A percentile compares a stretch with the other conserved stretches of the same genome.
Conservation (phyloP, 306 rosid species). For the Biancaea sappan region DNA sequence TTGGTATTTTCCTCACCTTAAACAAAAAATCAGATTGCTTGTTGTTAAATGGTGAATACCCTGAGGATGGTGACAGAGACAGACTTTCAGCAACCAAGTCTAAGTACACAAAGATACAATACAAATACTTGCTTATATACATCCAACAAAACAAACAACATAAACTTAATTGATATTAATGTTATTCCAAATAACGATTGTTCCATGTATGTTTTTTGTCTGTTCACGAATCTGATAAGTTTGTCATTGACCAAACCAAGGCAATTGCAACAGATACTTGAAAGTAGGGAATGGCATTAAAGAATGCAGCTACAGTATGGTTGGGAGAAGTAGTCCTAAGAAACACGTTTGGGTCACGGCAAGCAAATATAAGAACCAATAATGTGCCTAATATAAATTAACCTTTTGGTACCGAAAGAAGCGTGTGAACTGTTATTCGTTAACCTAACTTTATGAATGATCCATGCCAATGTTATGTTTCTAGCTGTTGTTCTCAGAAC, state of each 20-base stretch:
- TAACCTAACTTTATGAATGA: constrained; percentile 42
- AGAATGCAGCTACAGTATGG: constrained; percentile 31
- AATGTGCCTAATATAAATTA: constrained; percentile 21
- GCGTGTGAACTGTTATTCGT: constrained; percentile 41
- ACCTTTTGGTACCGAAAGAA: constrained; percentile 16
- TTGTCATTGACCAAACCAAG: not conserved
- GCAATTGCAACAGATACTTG: not conserved
- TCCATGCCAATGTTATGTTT: not conserved
- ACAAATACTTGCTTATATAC: not conserved
- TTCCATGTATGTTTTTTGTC: not conserved
- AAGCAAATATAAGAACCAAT: constrained; percentile 32
- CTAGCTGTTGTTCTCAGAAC: constrained; percentile 44
- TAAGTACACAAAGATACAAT: constrained; percentile 35
- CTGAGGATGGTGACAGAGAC: not conserved
- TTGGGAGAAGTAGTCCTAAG: constrained; percentile 25
- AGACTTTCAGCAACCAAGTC: constrained; percentile 20
- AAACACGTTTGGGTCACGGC: constrained; percentile 45
- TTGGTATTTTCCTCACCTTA: not conserved
- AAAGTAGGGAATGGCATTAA: constrained; percentile 32
- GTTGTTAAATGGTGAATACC: not conserved
- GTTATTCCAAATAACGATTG: not conserved
- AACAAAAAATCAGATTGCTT: not conserved
- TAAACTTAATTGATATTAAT: not conserved
- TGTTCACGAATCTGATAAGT: not conserved
- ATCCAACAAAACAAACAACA: not conserved